Evolutionary conservation across 148 eudicot species (phyloP), one percentile per base, ranked within the genome.

Genomic region (Rhododendron simsii): DNA sequence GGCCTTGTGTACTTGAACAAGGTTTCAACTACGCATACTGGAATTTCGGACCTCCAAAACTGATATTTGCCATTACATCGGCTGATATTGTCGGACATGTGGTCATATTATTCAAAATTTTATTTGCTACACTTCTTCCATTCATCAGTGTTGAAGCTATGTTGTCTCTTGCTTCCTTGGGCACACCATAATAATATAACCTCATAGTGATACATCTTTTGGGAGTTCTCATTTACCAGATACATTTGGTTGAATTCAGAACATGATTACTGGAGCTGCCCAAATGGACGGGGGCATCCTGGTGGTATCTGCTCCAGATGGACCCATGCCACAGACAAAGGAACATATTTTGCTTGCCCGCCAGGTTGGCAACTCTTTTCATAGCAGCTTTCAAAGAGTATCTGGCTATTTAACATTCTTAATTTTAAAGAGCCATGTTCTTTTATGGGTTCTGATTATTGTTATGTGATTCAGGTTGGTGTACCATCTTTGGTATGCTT

Each of bases 251-350:
- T 83, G 37, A 55, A 51, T 65, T 35, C 86, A 87, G 98, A 95
- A 95, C 88, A 95, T 96, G 99, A 95, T 96, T 81, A 95, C 98
- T 86, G 98, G 98, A 88, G 99, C 98, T 85, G 98, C 99, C 77
- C 98, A 96, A 90, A 94, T 96, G 96, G 99, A 94, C 88, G 98
- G 98, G 33, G 98, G 95, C 85, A 95, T 95, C 86, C 92, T 95
- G 67, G 98, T 94, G 86, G 98, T 95, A 77, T 96, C 99, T 89
- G 96, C 96, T 55, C 98, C 96, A 35, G 99, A 96, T 89, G 98
- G 98, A 57, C 97, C 95, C 84, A 95, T 96, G 98, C 99, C 98
- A 76, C 98, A 96, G 79, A 96, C 99, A 48, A 96, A 94, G 91
- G 98, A 95, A 85, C 99, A 95, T 87, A 93, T 95, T 87, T 87